These are phyloP conservation scores for Ophiostoma piceae DNA, from an alignment of 2,329 filamentous ascomycete species.

Conservation along the genomic window DNA sequence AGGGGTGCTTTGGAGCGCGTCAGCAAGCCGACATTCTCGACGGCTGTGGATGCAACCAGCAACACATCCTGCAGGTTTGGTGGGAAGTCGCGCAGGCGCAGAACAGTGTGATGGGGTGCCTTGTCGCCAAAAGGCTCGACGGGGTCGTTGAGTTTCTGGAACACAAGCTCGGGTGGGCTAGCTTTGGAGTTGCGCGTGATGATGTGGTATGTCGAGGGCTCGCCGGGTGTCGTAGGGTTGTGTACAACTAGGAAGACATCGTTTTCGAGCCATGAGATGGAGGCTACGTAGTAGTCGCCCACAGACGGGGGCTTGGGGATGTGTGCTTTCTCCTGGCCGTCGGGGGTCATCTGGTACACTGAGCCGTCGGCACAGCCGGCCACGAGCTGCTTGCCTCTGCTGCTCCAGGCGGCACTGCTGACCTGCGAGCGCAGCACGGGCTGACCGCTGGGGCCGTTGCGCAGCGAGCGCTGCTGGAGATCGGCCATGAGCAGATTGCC, in stretches of 20 bases:
- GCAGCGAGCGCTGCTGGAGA: conserved; percentile 59
- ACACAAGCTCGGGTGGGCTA: conserved; percentile 54
- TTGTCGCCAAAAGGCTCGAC: conserved; percentile 65
- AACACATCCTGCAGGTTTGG: conserved; percentile 76
- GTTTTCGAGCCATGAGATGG: conserved; percentile 83
- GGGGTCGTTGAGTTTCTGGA: conserved; percentile 70
- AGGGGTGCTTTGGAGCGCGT: conserved; percentile 67
- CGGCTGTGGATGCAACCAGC: conserved; percentile 74
- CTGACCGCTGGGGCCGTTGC: conserved; percentile 55
- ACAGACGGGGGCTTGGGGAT: conserved; percentile 72
- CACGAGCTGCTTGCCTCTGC: conserved; percentile 84
- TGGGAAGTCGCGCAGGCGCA: conserved; percentile 72
- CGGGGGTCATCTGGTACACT: conserved; percentile 75
- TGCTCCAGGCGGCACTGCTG: conserved; percentile 85
- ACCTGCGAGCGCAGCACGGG: conserved; percentile 65
- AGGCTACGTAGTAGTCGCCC: conserved; percentile 66
- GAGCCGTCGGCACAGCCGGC: conserved; percentile 78
- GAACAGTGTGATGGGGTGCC: conserved; percentile 69
- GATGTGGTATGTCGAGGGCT: conserved; percentile 70
- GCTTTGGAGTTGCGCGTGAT: conserved; percentile 61
- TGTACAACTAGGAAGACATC: conserved; percentile 77
- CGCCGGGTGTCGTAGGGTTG: conserved; percentile 56
- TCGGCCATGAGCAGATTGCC: conserved; percentile 83
- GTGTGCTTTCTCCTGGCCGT: conserved; percentile 68
- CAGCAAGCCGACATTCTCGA: conserved; percentile 72